Conservation (phyloP, 495 filamentous ascomycete species). For the Neurospora sp. region DNA sequence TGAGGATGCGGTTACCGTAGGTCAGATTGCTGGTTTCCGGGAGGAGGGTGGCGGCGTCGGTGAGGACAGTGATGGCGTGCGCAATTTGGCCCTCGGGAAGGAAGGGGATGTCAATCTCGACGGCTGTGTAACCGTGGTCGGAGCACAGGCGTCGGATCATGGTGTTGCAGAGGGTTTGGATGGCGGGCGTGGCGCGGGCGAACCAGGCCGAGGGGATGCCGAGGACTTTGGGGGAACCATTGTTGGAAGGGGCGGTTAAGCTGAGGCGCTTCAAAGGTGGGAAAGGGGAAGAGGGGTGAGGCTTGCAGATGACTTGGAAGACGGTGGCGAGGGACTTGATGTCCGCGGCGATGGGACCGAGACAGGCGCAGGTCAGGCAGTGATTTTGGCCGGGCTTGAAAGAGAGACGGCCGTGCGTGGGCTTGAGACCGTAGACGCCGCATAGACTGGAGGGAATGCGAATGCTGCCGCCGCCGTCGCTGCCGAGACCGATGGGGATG, state of each 20-base stretch:
- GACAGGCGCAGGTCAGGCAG: conserved; percentile 49
- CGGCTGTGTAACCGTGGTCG: conserved; percentile 47
- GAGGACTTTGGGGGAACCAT: conserved; percentile 30
- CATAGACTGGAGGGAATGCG: conserved; percentile 70
- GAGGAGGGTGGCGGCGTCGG: conserved; percentile 47
- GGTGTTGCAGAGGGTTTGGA: conserved; percentile 47
- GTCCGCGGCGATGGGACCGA: conserved; percentile 64
- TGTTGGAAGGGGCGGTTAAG: conserved; percentile 1
- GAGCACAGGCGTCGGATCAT: conserved; percentile 47
- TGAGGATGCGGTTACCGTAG: conserved; percentile 58
- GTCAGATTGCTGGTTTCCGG: conserved; percentile 37
- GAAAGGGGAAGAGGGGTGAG: conserved; percentile 51
- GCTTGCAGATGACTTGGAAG: conserved; percentile 60
- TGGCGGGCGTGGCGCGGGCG: conserved; percentile 50
- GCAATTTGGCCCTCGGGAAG: conserved; percentile 65
- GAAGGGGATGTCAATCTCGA: conserved; percentile 64
- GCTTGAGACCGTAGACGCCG: conserved; percentile 75
- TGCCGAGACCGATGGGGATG: conserved; percentile 69
- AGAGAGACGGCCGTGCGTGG: conserved; percentile 63
- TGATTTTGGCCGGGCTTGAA: conserved; percentile 49
- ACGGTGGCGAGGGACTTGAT: conserved; percentile 64
- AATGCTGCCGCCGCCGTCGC: conserved; percentile 75
- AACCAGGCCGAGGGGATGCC: conserved; percentile 69
- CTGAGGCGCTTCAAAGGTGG: conserved; percentile 19
- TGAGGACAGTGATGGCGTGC: conserved; percentile 71